Base-by-base conservation (phyloP, 345 rosid species). In the Populus davidiana region DNA sequence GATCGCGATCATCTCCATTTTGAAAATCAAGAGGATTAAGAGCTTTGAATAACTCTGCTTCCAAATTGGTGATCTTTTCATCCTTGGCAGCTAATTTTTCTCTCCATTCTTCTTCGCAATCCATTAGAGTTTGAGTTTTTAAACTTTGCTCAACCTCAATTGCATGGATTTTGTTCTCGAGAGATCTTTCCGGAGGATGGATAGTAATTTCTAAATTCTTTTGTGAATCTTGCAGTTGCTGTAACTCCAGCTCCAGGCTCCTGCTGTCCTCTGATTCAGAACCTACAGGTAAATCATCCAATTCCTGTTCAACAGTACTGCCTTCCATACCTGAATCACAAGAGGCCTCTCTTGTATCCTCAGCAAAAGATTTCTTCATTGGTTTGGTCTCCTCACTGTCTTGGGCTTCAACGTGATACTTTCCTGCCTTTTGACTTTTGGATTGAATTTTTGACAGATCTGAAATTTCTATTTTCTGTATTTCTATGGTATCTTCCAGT, bases 401-500 rank as follows among this genome's bases (percentile, higher is more conserved):
- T 66, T 74, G 78, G 76, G 35, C 65, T 50, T 31, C 70, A 29
- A 25, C 61, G 59, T 68, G 69, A 65, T 31, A 66, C 21, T 44
- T 70, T 67, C 67, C 77, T 16, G 36, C 78, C 29, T 73, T 71
- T 36, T 79, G 69, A 72, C 33, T 33, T 76, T 83, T 73, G 63
- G 83, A 41, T 33, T 77, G 85, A 23, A 33, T 50, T 17, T 65
- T 68, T 11, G 85, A 83, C 59, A 87, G 79, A 68, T 67, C 70
- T 66, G 82, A 71, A 27, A 90, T 86, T 83, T 89, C 94, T 69
- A 16, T 76, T 74, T 83, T 88, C 83, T 88, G 94, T 36, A 77
- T 85, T 66, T 87, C 88, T 73, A 86, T 78, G 54, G 87, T 84
- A 67, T 82, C 86, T 81, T 91, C 94, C 77, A 91, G 87, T 79